Evolutionary conservation across 805 yeast genomes (phyloP).

Genomic region (Kuraishia ogatae): DNA sequence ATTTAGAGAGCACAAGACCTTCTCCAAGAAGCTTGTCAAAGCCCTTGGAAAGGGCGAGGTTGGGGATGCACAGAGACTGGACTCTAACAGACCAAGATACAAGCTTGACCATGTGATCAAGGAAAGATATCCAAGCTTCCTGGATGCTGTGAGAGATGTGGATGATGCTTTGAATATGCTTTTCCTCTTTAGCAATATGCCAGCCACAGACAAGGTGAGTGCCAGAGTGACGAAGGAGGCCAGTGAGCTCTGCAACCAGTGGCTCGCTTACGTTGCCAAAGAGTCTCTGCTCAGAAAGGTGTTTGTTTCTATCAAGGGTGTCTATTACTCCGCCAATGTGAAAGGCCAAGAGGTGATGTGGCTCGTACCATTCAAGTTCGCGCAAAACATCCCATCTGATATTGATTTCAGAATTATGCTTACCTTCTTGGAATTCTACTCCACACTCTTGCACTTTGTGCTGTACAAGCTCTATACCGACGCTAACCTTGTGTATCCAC

Average conservation of each 20-base stretch:
- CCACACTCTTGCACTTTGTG: constrained; percentile 84
- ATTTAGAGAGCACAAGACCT: constrained; percentile 93
- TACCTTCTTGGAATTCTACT: constrained; percentile 92
- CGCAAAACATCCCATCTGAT: constrained; percentile 89
- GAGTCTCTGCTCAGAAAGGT: constrained; percentile 79
- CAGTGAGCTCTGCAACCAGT: constrained; percentile 77
- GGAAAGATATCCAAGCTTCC: constrained; percentile 91
- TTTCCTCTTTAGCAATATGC: constrained; percentile 88
- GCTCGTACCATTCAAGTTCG: constrained; percentile 96
- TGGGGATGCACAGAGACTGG: constrained; percentile 78
- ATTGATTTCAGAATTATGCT: constrained; percentile 95
- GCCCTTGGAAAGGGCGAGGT: constrained; percentile 92
- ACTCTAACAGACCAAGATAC: constrained; percentile 72
- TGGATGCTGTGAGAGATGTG: constrained; percentile 86
- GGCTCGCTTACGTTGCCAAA: constrained; percentile 89
- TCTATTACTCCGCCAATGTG: constrained; percentile 84
- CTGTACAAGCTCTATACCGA: constrained; percentile 81
- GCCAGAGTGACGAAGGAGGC: constrained; percentile 84
- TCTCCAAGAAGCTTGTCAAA: constrained; percentile 81
- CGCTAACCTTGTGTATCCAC: constrained; percentile 83
- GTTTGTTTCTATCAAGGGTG: constrained; percentile 95
- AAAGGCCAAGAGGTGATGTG: constrained; percentile 91
- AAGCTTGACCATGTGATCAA: constrained; percentile 85
- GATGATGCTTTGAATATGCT: constrained; percentile 96
- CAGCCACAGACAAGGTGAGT: constrained; percentile 79